Evolutionary conservation across 2,329 filamentous ascomycete species (phyloP), one percentile per base, ranked within the genome.

Genomic region (Leptographium wingfieldii): DNA sequence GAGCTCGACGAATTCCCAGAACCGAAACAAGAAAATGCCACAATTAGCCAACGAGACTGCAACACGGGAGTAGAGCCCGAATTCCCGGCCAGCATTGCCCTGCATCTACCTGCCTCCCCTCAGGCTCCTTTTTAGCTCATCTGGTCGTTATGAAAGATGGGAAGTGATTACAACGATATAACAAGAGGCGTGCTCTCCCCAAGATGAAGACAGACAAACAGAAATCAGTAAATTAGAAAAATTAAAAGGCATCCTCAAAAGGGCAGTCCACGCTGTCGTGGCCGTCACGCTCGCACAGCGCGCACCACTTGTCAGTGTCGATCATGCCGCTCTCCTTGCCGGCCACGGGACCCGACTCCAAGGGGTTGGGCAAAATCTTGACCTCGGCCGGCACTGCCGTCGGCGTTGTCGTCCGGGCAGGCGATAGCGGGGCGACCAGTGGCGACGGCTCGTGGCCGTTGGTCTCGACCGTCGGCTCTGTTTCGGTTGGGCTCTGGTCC

Each of bases 231-330:
- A 22, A 22, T 22, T 22, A 22, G 22, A 22, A 22, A 22, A 22
- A 22, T 57, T 75, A 86, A 65, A 86, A 88, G 35, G 84, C 84
- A 72, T 95, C 90, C 74, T 96, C 92, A 72, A 95, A 88, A 14
- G 92, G 91, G 73, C 92, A 96, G 72, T 95, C 90, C 63, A 95
- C 92, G 69, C 92, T 96, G 73, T 96, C 89, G 71, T 99, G 94
- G 16, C 94, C 94, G 68, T 99, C 94, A 63, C 90, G 84, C 77
- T 99, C 94, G 71, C 94, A 99, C 53, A 97, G 78, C 19, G 94
- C 94, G 73, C 94, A 99, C 94, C 94, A 99, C 74, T 96, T 96
- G 63, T 86, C 82, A 59, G 86, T 83, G 68, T 97, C 90, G 65
- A 92, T 79, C 55, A 89, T 76, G 1, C 88, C 87, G 59, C 85